Evolutionary conservation across 2,329 filamentous ascomycete genomes (phyloP), one percentile per base, ranked within the genome.

Genomic region (Dothidotthia symphoricarpi): DNA sequence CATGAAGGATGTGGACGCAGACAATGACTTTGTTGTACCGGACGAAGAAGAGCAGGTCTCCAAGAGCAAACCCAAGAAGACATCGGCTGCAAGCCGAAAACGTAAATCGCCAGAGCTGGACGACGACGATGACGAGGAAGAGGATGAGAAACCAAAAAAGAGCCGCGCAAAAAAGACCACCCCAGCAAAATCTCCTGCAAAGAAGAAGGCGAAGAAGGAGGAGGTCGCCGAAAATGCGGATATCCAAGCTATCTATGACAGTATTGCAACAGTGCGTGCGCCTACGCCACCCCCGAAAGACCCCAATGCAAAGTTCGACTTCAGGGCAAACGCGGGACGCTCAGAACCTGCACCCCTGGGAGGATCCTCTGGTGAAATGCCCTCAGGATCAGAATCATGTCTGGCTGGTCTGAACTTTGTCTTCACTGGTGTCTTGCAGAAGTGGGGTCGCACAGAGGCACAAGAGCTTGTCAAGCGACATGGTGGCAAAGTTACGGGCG

Each of bases 351-450:
- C 87, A 13, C 78, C 80, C 6, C 77, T 78, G 32, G 74, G 78
- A 15, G 82, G 81, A 9, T 71, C 76, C 8, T 80, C 53, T 3
- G 36, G 75, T 19, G 88, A 95, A 12, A 71, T 96, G 33, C 93
- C 93, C 0, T 77, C 80, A 14, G 93, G 93, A 6, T 82, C 83
- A 35, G 87, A 93, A 9, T 94, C 96, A 54, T 98, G 93, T 61
- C 77, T 98, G 39, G 83, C 83, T 37, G 93, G 94, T 0, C 75
- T 97, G 38, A 86, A 82, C 0, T 98, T 98, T 60, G 93, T 98
- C 17, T 98, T 98, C 57, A 98, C 94, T 0, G 93, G 93, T 16
- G 76, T 96, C 16, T 73, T 97, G 26, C 79, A 86, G 44, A 83
- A 80, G 0, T 78, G 97, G 39, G 83, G 86, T 29, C 82, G 93